A percentile compares a stretch with the other conserved stretches of the same genome.
Evolutionary conservation across 176 grass and related monocot genomes (phyloP).

Genomic region (Musa troglodytarum): DNA sequence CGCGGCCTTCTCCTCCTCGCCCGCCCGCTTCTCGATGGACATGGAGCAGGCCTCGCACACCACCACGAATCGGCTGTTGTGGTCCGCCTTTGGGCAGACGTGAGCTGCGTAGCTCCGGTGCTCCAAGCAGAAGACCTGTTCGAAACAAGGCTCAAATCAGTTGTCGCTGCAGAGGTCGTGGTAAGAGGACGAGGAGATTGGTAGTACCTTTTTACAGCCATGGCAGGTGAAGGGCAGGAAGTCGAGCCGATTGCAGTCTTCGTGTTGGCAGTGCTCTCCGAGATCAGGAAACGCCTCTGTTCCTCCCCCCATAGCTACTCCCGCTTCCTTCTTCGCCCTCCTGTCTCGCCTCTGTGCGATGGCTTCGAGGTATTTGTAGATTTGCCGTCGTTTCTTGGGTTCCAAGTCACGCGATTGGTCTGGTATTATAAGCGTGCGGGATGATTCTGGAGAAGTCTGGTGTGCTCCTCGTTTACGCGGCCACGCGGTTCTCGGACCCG

Average conservation of each 20-base stretch:
- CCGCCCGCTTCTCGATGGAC: slow-evolving; percentile 42
- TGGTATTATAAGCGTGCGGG: no score
- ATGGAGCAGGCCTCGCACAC: slow-evolving; percentile 54
- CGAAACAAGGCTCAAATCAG: not conserved
- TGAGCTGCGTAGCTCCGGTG: slow-evolving; percentile 48
- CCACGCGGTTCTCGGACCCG: no score
- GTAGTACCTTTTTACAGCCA: slow-evolving; percentile 42
- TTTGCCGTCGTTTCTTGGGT: no score
- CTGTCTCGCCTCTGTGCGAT: not conserved
- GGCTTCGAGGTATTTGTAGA: no score
- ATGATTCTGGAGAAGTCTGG: no score
- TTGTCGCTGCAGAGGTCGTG: not conserved
- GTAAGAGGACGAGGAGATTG: not conserved
- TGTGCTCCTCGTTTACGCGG: no score
- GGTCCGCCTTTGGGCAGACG: slow-evolving; percentile 45
- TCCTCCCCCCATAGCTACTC: slow-evolving; percentile 41
- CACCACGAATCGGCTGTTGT: slow-evolving; percentile 49
- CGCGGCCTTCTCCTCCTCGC: slow-evolving; percentile 19
- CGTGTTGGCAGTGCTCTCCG: slow-evolving; percentile 59
- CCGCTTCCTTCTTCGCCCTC: not conserved
- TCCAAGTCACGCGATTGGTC: no score
- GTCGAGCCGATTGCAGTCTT: slow-evolving; percentile 69
- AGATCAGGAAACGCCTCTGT: slow-evolving; percentile 66
- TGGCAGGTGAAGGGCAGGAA: slow-evolving; percentile 76
- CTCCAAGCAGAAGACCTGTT: slow-evolving; percentile 46